Evolutionary conservation across 1,284 basidiomycete species (phyloP), one percentile per base, ranked within the genome.

Genomic region (Somion occarium): DNA sequence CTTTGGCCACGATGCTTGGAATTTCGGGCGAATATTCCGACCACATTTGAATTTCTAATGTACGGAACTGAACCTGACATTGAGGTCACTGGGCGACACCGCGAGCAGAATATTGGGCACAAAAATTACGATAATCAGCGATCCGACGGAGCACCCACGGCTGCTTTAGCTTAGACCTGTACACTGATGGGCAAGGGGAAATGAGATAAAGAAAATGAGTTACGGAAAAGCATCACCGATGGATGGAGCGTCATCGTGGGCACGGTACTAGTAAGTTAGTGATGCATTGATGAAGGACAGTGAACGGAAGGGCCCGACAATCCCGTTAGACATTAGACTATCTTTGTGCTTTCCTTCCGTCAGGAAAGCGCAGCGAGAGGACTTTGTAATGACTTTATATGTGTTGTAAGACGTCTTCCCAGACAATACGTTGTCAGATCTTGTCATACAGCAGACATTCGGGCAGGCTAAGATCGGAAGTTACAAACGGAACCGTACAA

Each of bases 151-250:
- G 38, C 22, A 34, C 24, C n/a, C 27, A 44, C 24, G 48, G n/a
- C n/a, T n/a, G n/a, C n/a, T n/a, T n/a, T n/a, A n/a, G n/a, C n/a
- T 25, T 12, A 43, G 48, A 15, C 24, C 37, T 38, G 47, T 22
- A 15, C 20, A 39, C 19, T 38, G 48, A 26, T 43, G 47, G 18
- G 26, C 19, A 25, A 18, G 26, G 19, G 25, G 39, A 44, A 50
- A 50, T 43, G 19, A 49, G 41, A 49, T 30, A 41, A 42, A 26
- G 23, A 13, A 34, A 43, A 15, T 34, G 18, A 26, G 5, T 27
- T 44, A 34, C 15, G 7, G 15, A 7, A 34, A 15, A 7, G 30
- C 15, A 7, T 34, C 30, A 34, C 15, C 30, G 30, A 34, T 34
- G 30, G 15, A 15, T 34, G 30, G 30, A 15, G 15, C 15, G 30